Evolutionary conservation across 1,284 basidiomycete genomes (phyloP).

Genomic region (Jaminaea rosea): DNA sequence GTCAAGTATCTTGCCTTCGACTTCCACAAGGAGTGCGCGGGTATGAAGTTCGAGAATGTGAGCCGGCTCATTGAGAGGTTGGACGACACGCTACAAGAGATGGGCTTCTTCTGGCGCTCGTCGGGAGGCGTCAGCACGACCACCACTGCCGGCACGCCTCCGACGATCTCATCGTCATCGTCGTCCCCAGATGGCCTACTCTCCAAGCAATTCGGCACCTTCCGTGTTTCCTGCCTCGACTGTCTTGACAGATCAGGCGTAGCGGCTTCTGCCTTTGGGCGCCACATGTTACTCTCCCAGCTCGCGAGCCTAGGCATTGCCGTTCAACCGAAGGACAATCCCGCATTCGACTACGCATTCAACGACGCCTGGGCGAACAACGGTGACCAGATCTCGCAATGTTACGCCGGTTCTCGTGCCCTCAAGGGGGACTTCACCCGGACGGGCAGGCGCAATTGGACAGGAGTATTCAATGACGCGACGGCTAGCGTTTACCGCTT

Average conservation of each 20-base stretch:
- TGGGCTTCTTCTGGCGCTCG: conserved; percentile 7
- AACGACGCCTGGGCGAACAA: conserved; percentile 85
- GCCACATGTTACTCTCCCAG: conserved; percentile 69
- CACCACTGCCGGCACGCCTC: background rate
- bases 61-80: conserved; percentile 63
- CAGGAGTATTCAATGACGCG: conserved; percentile 57
- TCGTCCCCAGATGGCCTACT: conserved; percentile 22
- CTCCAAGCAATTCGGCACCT: conserved; percentile 74
- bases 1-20: conserved; percentile 58
- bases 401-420: conserved; percentile 57
- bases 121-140: conserved; percentile 1
- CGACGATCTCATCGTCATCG: conserved; percentile 48
- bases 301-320: conserved; percentile 18
- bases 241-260: conserved; percentile 76
- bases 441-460: conserved; percentile 84
- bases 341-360: conserved; percentile 52
- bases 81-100: conserved; percentile 63
- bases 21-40: conserved; percentile 80
- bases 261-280: conserved; percentile 72
- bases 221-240: conserved; percentile 84
- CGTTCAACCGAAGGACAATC: background rate
- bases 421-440: conserved; percentile 90
- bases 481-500: conserved; percentile 35
- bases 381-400: conserved; percentile 48
- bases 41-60: conserved; percentile 90